phyloP scores from a whole-genome alignment of 148 eudicot species.

The Polygonum aviculare region DNA sequence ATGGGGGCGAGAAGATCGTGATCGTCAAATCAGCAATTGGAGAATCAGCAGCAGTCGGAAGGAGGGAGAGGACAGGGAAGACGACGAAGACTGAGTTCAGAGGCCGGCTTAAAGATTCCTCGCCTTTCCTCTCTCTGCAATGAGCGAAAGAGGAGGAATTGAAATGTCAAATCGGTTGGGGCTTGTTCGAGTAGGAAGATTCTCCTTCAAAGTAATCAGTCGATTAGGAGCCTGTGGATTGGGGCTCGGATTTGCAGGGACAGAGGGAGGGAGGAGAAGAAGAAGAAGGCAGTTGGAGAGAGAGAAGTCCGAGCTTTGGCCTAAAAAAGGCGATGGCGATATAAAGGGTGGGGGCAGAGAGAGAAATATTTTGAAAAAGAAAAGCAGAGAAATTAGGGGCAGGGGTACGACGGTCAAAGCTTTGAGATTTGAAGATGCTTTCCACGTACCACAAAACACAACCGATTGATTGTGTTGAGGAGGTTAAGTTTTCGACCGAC shows the following conservation, averaged over 20 bases:
- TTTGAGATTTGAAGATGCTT: neutral
- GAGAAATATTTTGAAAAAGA: neutral
- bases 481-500: no score
- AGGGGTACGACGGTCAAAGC: slow-evolving; percentile 10
- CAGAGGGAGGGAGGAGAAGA: neutral
- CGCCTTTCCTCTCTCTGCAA: neutral
- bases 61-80: neutral
- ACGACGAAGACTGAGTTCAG: neutral
- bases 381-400: neutral
- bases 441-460: neutral
- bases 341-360: slow-evolving; percentile 3
- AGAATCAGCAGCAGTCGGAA: neutral
- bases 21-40: slow-evolving; percentile 4
- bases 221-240: neutral
- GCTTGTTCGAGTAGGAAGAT: neutral
- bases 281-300: neutral
- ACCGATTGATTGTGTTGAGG: no score
- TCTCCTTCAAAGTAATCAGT: neutral
- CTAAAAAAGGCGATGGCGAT: slow-evolving; percentile 8
- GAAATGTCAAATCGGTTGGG: neutral
- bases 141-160: neutral
- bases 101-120: neutral
- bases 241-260: neutral
- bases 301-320: slow-evolving; percentile 7
- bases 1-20: slow-evolving; percentile 6